Evolutionary conservation across 805 yeast genomes (phyloP), one percentile per base, ranked within the genome.

Genomic region (Pichia rugopelliculosa): DNA sequence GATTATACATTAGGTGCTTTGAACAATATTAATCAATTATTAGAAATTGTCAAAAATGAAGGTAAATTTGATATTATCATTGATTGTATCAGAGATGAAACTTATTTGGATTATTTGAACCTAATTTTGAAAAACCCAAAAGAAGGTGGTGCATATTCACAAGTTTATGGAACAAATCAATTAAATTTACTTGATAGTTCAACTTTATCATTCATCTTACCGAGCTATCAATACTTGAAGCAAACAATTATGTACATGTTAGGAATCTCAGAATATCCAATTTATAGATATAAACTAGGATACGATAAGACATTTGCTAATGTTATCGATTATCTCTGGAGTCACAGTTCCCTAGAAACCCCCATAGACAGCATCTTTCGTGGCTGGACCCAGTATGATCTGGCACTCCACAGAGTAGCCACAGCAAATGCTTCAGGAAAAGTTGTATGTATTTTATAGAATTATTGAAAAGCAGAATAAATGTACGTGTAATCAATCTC

Each of bases 51-150:
- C 5, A 61, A 49, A 26, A 65, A 68, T 24, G 63, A 68, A 42
- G 71, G 74, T 15, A 68, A 73, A 51, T 85, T 80, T 56, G 87
- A 84, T 57, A 59, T 75, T 11, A 76, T 85, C 39, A 59, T 80
- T 25, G 95, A 87, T 65, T 72, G 82, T 46, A 78, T 76, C 44
- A 90, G 95, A 36, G 77, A 75, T 46, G 59, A 60, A 22, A 76
- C 72, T 15, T 71, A 79, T 11, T 6, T 42, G 20, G 36, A 42
- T 39, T 36, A 46, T 24, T 9, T 76, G 45, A 56, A 65, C 5
- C 54, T 66, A 39, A 68, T 70, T 24, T 63, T 84, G 51, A 75
- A 76, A 53, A 71, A 75, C 33, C 67, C 67, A 44, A 52, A 61
- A 22, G 70, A 71, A 42, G 75, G 78, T 15, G 72, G 80, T 7